Evolutionary conservation across 1,284 basidiomycete species (phyloP).

Genomic region (Cutaneotrichosporon dermatis): DNA sequence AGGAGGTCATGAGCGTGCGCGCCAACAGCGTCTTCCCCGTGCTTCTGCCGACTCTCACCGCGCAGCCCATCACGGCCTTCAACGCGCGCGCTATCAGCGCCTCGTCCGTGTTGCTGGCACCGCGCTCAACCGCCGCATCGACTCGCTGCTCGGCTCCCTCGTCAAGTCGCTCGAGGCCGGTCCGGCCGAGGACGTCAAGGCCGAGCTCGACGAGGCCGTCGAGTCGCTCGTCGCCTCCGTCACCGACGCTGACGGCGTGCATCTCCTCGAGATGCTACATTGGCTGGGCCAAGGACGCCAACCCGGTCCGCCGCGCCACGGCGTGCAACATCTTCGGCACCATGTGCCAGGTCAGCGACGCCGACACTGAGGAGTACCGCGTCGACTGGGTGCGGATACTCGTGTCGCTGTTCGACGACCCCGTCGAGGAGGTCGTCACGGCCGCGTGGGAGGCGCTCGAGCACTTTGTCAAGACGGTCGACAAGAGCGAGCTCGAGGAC

Average conservation of each 20-base stretch:
- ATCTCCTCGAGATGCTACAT: conserved; percentile 80
- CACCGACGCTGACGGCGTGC: conserved; percentile 75
- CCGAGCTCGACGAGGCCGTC: conserved; percentile 72
- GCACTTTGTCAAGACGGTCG: conserved; percentile 79
- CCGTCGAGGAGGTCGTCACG: conserved; percentile 66
- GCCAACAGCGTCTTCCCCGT: conserved; percentile 95
- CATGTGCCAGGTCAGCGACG: conserved; percentile 72
- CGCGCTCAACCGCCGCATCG: conserved; percentile 78
- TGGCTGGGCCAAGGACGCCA: conserved; percentile 77
- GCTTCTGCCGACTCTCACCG: conserved; percentile 88
- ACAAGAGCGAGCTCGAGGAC: conserved; percentile 88
- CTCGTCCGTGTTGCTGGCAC: conserved; percentile 89
- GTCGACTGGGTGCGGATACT: conserved; percentile 95
- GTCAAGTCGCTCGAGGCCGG: conserved; percentile 62
- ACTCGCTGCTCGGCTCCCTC: conserved; percentile 68
- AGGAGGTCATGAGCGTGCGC: conserved; percentile 91
- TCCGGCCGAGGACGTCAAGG: conserved; percentile 63
- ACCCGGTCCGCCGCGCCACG: conserved; percentile 66
- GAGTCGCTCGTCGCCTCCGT: conserved; percentile 68
- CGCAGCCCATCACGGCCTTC: conserved; percentile 87
- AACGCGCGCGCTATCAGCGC: conserved; percentile 89
- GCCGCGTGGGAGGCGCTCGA: conserved; percentile 83
- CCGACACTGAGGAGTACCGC: conserved; percentile 76
- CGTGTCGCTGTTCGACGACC: conserved; percentile 78
- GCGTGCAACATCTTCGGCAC: conserved; percentile 70